Percentiles rank a stretch among this genome's conserved stretches.
Conservation (phyloP, 2,329 filamentous ascomycete genomes). For the Ascochyta rabiei region DNA sequence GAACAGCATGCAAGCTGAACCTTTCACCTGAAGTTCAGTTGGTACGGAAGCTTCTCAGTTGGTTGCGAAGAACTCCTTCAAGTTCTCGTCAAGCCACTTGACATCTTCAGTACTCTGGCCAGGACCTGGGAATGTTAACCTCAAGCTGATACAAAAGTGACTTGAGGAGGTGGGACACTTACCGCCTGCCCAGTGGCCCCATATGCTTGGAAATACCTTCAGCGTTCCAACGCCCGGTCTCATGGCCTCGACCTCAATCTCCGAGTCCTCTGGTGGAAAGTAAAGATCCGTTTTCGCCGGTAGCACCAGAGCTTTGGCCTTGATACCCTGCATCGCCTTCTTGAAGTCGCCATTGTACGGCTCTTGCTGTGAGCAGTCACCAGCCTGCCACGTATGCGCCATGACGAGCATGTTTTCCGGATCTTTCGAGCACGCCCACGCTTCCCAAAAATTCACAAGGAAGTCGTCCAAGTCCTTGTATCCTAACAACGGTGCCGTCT, state of each 20-base stretch:
- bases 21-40: too few relatives aligned
- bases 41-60: constrained; percentile 16
- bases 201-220: constrained; percentile 63
- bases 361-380: constrained; percentile 70
- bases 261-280: constrained; percentile 81
- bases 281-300: constrained; percentile 78
- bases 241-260: constrained; percentile 73
- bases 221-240: constrained; percentile 62
- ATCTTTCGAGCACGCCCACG: constrained; percentile 74
- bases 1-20: constrained; percentile 1
- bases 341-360: constrained; percentile 72
- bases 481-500: constrained; percentile 61
- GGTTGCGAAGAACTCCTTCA: constrained; percentile 59
- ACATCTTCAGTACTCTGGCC: constrained; percentile 74
- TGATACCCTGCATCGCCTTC: constrained; percentile 67
- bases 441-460: constrained; percentile 76
- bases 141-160: not conserved
- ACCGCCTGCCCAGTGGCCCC: constrained; percentile 65
- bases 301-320: constrained; percentile 73
- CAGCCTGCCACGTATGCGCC: constrained; percentile 80
- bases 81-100: constrained; percentile 70
- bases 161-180: constrained; percentile 32
- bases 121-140: constrained; percentile 57
- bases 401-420: constrained; percentile 77
- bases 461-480: constrained; percentile 75